Evolutionary conservation across 1,284 basidiomycete species (phyloP).

Genomic region (Meripilus lineatus): DNA sequence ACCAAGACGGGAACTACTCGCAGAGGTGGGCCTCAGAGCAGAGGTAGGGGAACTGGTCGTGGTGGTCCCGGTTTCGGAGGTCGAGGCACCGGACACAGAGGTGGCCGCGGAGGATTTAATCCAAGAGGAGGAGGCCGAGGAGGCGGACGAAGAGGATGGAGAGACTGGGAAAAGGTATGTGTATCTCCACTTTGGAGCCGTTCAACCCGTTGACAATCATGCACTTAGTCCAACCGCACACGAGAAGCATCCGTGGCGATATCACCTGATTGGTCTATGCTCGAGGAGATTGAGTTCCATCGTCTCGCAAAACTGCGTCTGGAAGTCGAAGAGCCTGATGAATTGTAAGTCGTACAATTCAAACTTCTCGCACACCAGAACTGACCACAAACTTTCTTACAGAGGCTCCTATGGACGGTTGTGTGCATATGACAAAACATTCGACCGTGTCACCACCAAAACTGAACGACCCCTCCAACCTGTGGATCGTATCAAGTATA

Average conservation of each 20-base stretch:
- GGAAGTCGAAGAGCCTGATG: slow-evolving; percentile 87
- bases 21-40: slow-evolving; percentile 55
- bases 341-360: slow-evolving; percentile 57
- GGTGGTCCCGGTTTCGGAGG: slow-evolving; percentile 36
- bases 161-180: slow-evolving; percentile 90
- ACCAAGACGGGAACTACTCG: slow-evolving; percentile 68
- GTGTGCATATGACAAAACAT: slow-evolving; percentile 92
- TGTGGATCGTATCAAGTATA: slow-evolving; percentile 95
- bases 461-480: slow-evolving; percentile 88
- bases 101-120: slow-evolving; percentile 42
- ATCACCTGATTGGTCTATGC: slow-evolving; percentile 86
- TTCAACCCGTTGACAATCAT: neutral
- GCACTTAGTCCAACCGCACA: slow-evolving; percentile 52
- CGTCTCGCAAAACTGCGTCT: slow-evolving; percentile 89
- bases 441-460: slow-evolving; percentile 94
- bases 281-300: slow-evolving; percentile 97
- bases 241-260: slow-evolving; percentile 96
- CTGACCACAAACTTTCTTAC: slow-evolving; percentile 9
- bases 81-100: slow-evolving; percentile 41
- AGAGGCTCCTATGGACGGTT: slow-evolving; percentile 89
- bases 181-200: neutral
- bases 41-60: slow-evolving; percentile 52
- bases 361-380: neutral
- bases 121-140: slow-evolving; percentile 40
- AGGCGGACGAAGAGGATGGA: slow-evolving; percentile 79